These are phyloP conservation scores for Penicillium sp. DNA, from an alignment of 2,329 filamentous ascomycete species.

Conservation along the genomic window DNA sequence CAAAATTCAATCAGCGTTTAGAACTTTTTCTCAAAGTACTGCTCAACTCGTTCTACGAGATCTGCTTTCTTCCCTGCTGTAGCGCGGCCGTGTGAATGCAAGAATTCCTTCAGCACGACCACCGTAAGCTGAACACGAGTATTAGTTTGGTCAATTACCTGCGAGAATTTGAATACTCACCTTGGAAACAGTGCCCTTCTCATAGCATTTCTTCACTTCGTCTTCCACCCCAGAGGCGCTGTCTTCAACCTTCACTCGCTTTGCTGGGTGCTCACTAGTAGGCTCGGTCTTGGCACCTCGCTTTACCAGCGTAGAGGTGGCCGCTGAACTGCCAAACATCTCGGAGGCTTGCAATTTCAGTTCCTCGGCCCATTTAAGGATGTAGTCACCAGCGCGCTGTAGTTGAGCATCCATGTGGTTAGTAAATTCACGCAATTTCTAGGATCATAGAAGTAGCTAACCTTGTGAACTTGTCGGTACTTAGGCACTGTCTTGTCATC, in stretches of 20 bases:
- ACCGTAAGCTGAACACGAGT: conserved; percentile 44
- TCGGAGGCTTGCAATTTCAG: conserved; percentile 60
- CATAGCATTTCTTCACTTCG: conserved; percentile 43
- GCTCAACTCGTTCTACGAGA: conserved; percentile 52
- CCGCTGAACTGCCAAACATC: conserved; percentile 37
- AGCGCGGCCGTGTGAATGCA: conserved; percentile 45
- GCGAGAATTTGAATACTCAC: conserved; percentile 22
- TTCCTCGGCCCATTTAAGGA: conserved; percentile 72
- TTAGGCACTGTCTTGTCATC: conserved; percentile 82
- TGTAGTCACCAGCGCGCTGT: conserved; percentile 70
- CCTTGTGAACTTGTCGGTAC: conserved; percentile 82
- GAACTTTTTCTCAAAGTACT: conserved; percentile 48
- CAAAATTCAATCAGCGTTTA: not conserved
- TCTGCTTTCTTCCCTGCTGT: conserved; percentile 52
- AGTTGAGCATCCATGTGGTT: not conserved
- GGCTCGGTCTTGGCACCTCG: conserved; percentile 38
- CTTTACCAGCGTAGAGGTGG: conserved; percentile 51
- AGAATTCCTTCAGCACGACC: conserved; percentile 48
- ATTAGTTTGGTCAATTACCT: conserved; percentile 4
- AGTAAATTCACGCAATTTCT: not conserved
- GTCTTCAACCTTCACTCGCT: conserved; percentile 48
- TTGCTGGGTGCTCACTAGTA: conserved; percentile 37
- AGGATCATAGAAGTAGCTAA: conserved; percentile 19
- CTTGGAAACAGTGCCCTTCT: conserved; percentile 47
- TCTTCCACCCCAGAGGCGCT: conserved; percentile 31